Percentiles rank a stretch among this genome's conserved stretches.
These are phyloP conservation scores for Fraxinus baroniana DNA, from an alignment of 305 asterid genomes.

Conservation along the genomic window DNA sequence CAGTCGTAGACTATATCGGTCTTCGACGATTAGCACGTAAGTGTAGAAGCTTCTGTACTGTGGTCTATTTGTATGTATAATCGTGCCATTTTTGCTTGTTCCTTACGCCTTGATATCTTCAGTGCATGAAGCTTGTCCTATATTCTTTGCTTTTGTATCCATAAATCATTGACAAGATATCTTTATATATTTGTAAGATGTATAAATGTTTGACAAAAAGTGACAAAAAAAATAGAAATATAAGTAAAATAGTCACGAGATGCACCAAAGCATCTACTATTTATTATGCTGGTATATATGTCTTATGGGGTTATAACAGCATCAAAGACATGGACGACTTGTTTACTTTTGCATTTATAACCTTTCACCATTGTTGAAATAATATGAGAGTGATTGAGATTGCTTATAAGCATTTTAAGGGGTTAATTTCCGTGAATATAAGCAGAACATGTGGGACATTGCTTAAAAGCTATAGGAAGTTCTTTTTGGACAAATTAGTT, in stretches of 20 bases:
- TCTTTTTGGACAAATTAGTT: background rate
- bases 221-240: background rate
- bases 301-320: background rate
- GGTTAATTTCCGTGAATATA: background rate
- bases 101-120: background rate
- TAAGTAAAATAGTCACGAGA: conserved; percentile 8
- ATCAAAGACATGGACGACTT: background rate
- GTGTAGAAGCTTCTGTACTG: conserved; percentile 31
- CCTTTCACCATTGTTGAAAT: background rate
- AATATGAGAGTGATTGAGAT: background rate
- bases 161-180: background rate
- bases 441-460: background rate
- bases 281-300: background rate
- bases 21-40: conserved; percentile 87
- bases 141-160: background rate
- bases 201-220: background rate
- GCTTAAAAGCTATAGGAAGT: background rate
- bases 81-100: background rate
- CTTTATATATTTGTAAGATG: background rate
- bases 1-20: conserved; percentile 73
- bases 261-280: background rate
- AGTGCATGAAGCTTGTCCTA: background rate
- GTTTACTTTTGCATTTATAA: background rate
- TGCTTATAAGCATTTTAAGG: background rate
- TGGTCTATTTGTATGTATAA: background rate